Evolutionary conservation across 164 flowering plant genomes (phyloP).

Genomic region (Protea cynaroides): DNA sequence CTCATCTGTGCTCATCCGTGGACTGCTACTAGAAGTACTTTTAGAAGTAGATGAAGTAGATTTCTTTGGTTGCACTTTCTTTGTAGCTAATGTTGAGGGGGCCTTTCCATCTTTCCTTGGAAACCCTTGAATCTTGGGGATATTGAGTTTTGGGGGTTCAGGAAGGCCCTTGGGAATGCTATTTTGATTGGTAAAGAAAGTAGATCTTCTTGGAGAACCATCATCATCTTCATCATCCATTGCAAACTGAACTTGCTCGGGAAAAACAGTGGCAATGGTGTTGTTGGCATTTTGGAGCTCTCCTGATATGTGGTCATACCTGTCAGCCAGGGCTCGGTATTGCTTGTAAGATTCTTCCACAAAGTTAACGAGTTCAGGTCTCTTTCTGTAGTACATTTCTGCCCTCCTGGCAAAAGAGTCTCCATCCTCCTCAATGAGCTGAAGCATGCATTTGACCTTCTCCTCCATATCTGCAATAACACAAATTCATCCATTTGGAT

Average conservation of each 20-base stretch:
- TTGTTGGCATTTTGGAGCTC: slow-evolving; percentile 64
- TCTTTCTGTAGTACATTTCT: slow-evolving; percentile 80
- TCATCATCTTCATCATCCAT: slow-evolving; percentile 54
- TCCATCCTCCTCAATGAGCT: slow-evolving; percentile 60
- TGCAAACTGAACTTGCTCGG: slow-evolving; percentile 51
- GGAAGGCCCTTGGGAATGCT: slow-evolving; percentile 12
- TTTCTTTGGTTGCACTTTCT: slow-evolving; percentile 26
- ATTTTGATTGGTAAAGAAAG: neutral
- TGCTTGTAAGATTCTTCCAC: slow-evolving; percentile 65
- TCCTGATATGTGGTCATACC: slow-evolving; percentile 56
- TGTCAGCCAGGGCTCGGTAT: slow-evolving; percentile 62
- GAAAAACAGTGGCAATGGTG: slow-evolving; percentile 60
- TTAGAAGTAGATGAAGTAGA: neutral
- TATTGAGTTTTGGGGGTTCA: slow-evolving; percentile 14
- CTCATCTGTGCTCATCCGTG: slow-evolving; percentile 50
- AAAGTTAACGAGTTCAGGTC: slow-evolving; percentile 65
- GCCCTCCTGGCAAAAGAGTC: slow-evolving; percentile 80
- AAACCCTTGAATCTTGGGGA: slow-evolving; percentile 23
- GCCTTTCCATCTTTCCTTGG: slow-evolving; percentile 26
- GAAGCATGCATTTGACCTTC: slow-evolving; percentile 39
- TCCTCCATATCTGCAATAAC: slow-evolving; percentile 56
- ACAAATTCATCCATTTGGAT: neutral
- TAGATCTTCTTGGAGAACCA: slow-evolving; percentile 14
- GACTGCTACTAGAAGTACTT: slow-evolving; percentile 20
- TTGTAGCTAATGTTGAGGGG: slow-evolving; percentile 22